Evolutionary conservation across 768 basidiomycete genomes (phyloP).

Genomic region (Suillus weaverae): DNA sequence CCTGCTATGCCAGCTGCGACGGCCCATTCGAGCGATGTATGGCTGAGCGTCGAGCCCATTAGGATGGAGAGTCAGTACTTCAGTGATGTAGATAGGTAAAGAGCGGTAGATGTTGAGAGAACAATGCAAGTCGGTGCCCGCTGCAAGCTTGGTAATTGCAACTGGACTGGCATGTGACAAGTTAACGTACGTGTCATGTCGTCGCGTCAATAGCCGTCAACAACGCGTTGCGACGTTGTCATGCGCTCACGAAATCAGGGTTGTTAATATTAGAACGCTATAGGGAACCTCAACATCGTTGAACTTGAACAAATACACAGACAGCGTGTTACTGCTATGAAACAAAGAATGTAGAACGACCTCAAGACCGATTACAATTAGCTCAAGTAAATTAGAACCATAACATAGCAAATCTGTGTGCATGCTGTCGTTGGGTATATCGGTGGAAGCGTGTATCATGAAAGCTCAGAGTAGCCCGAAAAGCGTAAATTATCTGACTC

Average conservation of each 20-base stretch:
- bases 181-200: conserved; percentile 17
- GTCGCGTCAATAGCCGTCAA: conserved; percentile 31
- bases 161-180: not conserved
- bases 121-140: not conserved
- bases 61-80: not conserved
- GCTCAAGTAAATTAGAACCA: conserved; percentile 8
- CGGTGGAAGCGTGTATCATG: not conserved
- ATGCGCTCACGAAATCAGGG: conserved; percentile 9
- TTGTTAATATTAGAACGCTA: not conserved
- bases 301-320: not conserved
- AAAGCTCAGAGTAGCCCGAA: conserved; percentile 31
- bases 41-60: conserved; percentile 52
- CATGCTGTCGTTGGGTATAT: conserved; percentile 3
- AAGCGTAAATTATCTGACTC: conserved; percentile 45
- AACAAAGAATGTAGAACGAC: not conserved
- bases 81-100: not conserved
- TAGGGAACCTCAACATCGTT: conserved; percentile 1
- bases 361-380: conserved; percentile 11
- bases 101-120: not conserved
- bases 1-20: conserved; percentile 40
- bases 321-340: not conserved
- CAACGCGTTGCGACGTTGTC: conserved; percentile 16
- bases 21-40: conserved; percentile 39
- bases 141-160: not conserved
- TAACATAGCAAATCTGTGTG: conserved; percentile 11